Evolutionary conservation across 192 early-diverging fungal species (phyloP).

Genomic region (Backusella tarrabulga): DNA sequence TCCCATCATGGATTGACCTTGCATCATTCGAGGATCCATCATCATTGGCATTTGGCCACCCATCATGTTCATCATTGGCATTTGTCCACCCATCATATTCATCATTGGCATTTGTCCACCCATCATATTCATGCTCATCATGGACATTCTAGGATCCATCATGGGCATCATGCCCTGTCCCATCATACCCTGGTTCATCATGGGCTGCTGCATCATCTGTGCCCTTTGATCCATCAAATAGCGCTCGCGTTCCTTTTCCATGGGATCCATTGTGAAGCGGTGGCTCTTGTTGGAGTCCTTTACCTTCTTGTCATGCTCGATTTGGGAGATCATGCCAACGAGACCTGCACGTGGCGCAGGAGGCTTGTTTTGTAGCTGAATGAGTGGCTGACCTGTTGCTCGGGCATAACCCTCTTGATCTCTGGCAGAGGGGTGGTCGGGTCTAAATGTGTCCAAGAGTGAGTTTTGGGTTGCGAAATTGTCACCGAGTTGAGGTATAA

Average conservation of each 20-base stretch:
- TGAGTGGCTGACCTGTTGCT: slow-evolving; percentile 34
- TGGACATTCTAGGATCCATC: slow-evolving; percentile 16
- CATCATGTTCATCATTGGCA: slow-evolving; percentile 23
- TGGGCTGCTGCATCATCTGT: slow-evolving; percentile 9
- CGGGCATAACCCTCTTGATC: slow-evolving; percentile 37
- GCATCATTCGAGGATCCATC: slow-evolving; percentile 33
- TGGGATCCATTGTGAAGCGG: slow-evolving; percentile 19
- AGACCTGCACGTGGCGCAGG: slow-evolving; percentile 38
- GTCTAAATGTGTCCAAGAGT: slow-evolving; percentile 30
- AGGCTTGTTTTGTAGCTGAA: slow-evolving; percentile 35
- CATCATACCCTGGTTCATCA: slow-evolving; percentile 16
- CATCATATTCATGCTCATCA: slow-evolving; percentile 23
- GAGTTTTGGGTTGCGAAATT: slow-evolving; percentile 37
- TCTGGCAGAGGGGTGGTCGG: slow-evolving; percentile 33
- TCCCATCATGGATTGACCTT: slow-evolving; percentile 19
- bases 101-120: slow-evolving; percentile 16
- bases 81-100: slow-evolving; percentile 9
- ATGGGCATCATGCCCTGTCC: slow-evolving; percentile 21
- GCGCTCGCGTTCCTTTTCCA: slow-evolving; percentile 35
- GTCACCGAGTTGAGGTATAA: slow-evolving; percentile 32
- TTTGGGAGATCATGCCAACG: slow-evolving; percentile 41
- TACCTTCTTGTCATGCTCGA: slow-evolving; percentile 34
- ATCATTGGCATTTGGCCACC: slow-evolving; percentile 22
- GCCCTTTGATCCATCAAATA: slow-evolving; percentile 34
- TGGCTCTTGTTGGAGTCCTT: slow-evolving; percentile 19